Evolutionary conservation across 495 filamentous ascomycete genomes (phyloP), one percentile per base, ranked within the genome.

Genomic region (Hypoxylon crocopeplum): DNA sequence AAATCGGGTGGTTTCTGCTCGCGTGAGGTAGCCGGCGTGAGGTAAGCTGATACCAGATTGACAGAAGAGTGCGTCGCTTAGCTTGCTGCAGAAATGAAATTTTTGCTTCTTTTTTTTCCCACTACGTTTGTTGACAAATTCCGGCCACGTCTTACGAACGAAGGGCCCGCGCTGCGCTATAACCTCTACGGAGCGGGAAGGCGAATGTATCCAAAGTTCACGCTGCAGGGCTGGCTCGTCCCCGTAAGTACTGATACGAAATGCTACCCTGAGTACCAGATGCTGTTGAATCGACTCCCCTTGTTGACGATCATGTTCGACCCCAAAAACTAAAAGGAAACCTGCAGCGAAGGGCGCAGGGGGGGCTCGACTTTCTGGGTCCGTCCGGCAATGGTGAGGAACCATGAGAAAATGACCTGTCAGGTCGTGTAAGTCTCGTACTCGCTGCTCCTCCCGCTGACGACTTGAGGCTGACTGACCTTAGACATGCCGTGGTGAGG

Each of bases 281-380:
- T 27, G 29, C 25, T 25, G 21, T 44, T 47, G 42, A 49, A 37
- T 56, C 34, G 38, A 52, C 37, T 62, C 29, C 62, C 59, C 62
- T 61, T 60, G 62, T 60, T 30, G 62, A 60, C 50, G 62, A 66
- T 66, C 62, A 61, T 49, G 57, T 66, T 66, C 56, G 50, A 56
- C 56, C 52, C 62, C 62, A 61, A 56, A n/a, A 52, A 15, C 39
- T 17, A 42, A 33, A 53, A 38, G 40, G 62, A 56, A 52, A 53
- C 56, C 51, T 62, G 56, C 56, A 66, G 62, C 56, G 50, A 61
- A 60, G 27, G 20, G 49, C 25, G 44, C 56, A 57, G 50, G 56
- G 62, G 50, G 57, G 62, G 27, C 17, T 56, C 51, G 47, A 48
- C 46, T 62, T 66, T 40, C 62, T 61, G 57, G 62, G 57, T 53